Evolutionary conservation across 1,139 yeast species (phyloP).

Genomic region (Geotrichum candidum): DNA sequence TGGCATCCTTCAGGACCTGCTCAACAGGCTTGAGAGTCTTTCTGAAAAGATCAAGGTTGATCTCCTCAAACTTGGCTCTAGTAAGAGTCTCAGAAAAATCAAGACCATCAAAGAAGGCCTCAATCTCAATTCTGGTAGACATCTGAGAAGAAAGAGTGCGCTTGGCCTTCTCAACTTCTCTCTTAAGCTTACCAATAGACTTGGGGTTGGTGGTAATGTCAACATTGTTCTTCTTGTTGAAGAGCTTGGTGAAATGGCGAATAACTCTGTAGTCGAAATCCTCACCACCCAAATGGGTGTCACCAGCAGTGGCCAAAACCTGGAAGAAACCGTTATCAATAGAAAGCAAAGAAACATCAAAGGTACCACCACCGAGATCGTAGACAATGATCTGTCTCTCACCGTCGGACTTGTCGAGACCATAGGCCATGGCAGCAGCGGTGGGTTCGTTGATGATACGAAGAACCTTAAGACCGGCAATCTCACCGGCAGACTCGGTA

Average conservation of each 20-base stretch:
- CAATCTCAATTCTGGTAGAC: constrained; percentile 87
- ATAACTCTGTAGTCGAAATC: constrained; percentile 90
- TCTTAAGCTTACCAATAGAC: constrained; percentile 84
- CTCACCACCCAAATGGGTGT: constrained; percentile 98
- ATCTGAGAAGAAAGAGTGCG: constrained; percentile 88
- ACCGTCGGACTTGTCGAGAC: constrained; percentile 79
- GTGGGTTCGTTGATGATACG: constrained; percentile 98
- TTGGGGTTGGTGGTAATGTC: constrained; percentile 70
- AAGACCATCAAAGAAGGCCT: constrained; percentile 90
- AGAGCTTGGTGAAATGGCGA: constrained; percentile 74
- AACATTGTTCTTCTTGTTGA: constrained; percentile 81
- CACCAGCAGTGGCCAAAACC: constrained; percentile 94
- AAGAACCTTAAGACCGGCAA: constrained; percentile 92
- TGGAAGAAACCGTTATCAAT: constrained; percentile 93
- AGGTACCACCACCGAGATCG: constrained; percentile 97
- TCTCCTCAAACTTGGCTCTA: constrained; percentile 93
- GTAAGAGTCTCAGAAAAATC: constrained; percentile 90
- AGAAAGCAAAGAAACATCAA: constrained; percentile 82
- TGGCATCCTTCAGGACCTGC: constrained; percentile 85
- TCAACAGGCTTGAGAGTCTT: constrained; percentile 90
- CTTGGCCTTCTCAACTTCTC: constrained; percentile 96
- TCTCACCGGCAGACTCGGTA: constrained; percentile 97
- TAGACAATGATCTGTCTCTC: constrained; percentile 87
- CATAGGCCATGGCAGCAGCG: constrained; percentile 98
- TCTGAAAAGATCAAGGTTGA: constrained; percentile 79